These are phyloP conservation scores for Thuja plicata DNA, from an alignment of 83 land plant species.

Conservation along the genomic window DNA sequence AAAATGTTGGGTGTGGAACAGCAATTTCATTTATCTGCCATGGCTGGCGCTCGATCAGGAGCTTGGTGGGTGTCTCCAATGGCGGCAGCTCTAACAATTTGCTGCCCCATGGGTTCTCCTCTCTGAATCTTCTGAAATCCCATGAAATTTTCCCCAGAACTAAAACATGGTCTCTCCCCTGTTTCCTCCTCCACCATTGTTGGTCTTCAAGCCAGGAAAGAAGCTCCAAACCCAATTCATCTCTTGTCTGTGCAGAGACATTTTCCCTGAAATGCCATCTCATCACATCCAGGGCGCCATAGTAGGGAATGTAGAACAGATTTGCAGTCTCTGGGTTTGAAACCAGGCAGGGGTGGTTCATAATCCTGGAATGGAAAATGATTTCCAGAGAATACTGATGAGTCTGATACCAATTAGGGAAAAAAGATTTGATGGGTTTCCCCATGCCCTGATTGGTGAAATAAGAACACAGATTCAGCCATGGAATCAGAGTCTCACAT, in stretches of 20 bases:
- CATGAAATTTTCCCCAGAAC: slow-evolving; percentile 76
- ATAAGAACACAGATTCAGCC: slow-evolving; percentile 37
- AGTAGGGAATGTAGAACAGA: slow-evolving; percentile 78
- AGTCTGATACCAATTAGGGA: slow-evolving; percentile 58
- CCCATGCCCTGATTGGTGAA: slow-evolving; percentile 35
- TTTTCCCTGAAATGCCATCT: slow-evolving; percentile 66
- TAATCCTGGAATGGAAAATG: slow-evolving; percentile 66
- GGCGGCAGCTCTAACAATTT: slow-evolving; percentile 42
- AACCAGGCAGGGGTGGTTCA: slow-evolving; percentile 65
- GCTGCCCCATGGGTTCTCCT: slow-evolving; percentile 52
- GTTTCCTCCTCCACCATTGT: slow-evolving; percentile 40
- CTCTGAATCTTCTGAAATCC: slow-evolving; percentile 54
- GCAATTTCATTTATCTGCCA: slow-evolving; percentile 77
- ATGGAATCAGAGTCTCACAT: slow-evolving; percentile 38
- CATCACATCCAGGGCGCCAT: slow-evolving; percentile 67
- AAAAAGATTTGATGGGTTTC: slow-evolving; percentile 29
- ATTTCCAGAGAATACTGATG: slow-evolving; percentile 82
- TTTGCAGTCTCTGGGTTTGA: slow-evolving; percentile 37
- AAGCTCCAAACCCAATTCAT: slow-evolving; percentile 48
- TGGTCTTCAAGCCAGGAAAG: slow-evolving; percentile 51
- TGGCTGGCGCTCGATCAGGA: slow-evolving; percentile 76
- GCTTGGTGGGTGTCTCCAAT: slow-evolving; percentile 52
- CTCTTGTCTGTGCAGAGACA: slow-evolving; percentile 43
- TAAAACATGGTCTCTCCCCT: slow-evolving; percentile 59
- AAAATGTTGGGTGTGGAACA: slow-evolving; percentile 73